phyloP scores from a whole-genome alignment of 1,139 yeast species.

The Diutina catenulata region DNA sequence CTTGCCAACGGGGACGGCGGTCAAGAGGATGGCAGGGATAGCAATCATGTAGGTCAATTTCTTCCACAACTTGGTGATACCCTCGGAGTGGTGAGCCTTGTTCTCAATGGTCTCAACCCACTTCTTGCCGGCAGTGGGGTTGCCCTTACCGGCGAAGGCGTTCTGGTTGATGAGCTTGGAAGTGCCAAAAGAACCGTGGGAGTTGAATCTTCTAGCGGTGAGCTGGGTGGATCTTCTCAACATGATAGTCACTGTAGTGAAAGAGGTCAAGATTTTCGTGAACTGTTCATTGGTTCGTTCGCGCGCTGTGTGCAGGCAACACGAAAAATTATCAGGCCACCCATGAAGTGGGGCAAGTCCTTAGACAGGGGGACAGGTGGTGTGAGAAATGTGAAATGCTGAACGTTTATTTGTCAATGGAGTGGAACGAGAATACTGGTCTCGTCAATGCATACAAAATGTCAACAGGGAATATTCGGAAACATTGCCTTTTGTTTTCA shows the following conservation, averaged over 20 bases:
- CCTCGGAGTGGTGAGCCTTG: constrained; percentile 66
- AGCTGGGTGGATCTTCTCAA: constrained; percentile 28
- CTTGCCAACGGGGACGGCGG: constrained; percentile 71
- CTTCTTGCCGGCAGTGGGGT: constrained; percentile 32
- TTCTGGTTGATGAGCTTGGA: constrained; percentile 31
- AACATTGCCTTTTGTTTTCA: no score
- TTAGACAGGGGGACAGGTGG: no score
- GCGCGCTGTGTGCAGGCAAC: not conserved
- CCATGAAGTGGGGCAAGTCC: no score
- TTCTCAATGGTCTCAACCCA: constrained; percentile 36
- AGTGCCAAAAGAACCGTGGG: constrained; percentile 18
- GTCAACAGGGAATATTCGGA: no score
- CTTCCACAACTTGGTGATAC: constrained; percentile 73
- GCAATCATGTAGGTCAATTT: constrained; percentile 74
- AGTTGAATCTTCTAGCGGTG: constrained; percentile 30
- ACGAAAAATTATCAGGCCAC: no score
- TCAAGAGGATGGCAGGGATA: constrained; percentile 63
- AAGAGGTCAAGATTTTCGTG: constrained; percentile 1
- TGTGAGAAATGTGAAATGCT: no score
- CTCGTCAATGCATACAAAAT: no score
- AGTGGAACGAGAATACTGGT: no score
- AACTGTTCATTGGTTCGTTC: constrained; percentile 2
- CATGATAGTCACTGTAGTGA: constrained; percentile 14
- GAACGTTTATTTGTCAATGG: no score
- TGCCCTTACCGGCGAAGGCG: constrained; percentile 23